phyloP scores from a whole-genome alignment of 345 rosid genomes.

The Salix dunnii region DNA sequence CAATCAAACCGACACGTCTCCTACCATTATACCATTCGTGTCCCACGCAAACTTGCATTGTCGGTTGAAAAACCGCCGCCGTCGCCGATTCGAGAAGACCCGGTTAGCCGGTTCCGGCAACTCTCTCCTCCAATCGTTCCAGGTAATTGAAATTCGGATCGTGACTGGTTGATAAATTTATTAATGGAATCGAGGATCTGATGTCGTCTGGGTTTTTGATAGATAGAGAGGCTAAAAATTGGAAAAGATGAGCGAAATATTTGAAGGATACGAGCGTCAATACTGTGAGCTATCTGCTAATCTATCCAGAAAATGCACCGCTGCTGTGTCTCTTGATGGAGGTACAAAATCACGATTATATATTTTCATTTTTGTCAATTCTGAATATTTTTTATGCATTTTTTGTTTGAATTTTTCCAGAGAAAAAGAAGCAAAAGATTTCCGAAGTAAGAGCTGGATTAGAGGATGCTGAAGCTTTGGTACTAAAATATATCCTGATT shows the following conservation, averaged over 20 bases:
- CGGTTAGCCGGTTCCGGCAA: background rate
- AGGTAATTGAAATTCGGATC: background rate
- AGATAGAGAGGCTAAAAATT: background rate
- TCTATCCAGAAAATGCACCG: slow-evolving; percentile 26
- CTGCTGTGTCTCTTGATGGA: slow-evolving; percentile 22
- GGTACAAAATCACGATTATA: slow-evolving; percentile 4
- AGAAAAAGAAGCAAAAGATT: slow-evolving; percentile 33
- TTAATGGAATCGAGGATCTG: background rate
- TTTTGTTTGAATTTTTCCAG: slow-evolving; percentile 5
- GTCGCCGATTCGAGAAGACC: background rate
- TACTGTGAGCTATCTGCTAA: slow-evolving; percentile 33
- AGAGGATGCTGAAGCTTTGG: slow-evolving; percentile 33
- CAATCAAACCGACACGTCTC: background rate
- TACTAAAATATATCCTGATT: background rate
- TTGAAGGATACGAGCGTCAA: slow-evolving; percentile 32
- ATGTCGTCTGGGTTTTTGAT: background rate
- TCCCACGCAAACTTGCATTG: background rate
- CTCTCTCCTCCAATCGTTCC: background rate
- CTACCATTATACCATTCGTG: background rate
- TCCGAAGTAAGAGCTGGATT: slow-evolving; percentile 22
- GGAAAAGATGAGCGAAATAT: slow-evolving; percentile 23
- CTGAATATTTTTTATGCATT: background rate
- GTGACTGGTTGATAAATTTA: background rate
- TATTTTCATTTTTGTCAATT: background rate
- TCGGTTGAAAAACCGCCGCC: background rate